Base-by-base conservation (phyloP, 176 grass and related monocot genomes). In the Cenchrus fungigraminus region DNA sequence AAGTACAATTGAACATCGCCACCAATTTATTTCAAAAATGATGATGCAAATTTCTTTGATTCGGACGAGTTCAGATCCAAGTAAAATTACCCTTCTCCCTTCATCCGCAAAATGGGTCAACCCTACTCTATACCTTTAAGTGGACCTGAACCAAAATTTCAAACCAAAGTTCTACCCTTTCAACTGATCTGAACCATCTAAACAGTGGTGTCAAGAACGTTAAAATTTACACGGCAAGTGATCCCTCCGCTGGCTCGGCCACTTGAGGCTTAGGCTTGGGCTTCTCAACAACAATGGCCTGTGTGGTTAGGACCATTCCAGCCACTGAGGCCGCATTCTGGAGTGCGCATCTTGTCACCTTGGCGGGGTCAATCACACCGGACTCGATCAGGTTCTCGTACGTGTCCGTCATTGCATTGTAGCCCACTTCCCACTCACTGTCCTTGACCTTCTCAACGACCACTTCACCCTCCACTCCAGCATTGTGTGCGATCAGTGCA, bases 231-330 rank as follows among this genome's bases (percentile, higher is more conserved):
- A 90, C 79, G 1, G 68, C 0, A 66, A 90, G 67, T 15, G 67
- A 0, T 1, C 89, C 89, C 59, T 90, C 89, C 2, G 73, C 44
- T 25, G 72, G 12, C 15, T 78, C 78, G 10, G 78, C 82, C n/a
- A 76, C 68, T 37, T 71, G 47, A 13, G 85, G 34, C 88, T 85
- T 88, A 1, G 78, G 85, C 82, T 93, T 88, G 2, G 88, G 66
- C 82, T 93, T 91, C 61, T 93, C 91, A 6, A 90, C 91, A n/a
- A 93, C 88, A 29, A 91, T 90, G 1, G 91, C 85, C 9, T 93
- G 82, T 16, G 91, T 93, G 34, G 91, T 93, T 9, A 93, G 82
- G 22, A 93, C 88, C 91, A 93, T 90, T 52, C 88, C 91, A 22
- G 91, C 73, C 40, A 93, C 88, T 9, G 91, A 93, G 10, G 91